phyloP scores from a whole-genome alignment of 805 yeast genomes.

The Priceomyces medius region DNA sequence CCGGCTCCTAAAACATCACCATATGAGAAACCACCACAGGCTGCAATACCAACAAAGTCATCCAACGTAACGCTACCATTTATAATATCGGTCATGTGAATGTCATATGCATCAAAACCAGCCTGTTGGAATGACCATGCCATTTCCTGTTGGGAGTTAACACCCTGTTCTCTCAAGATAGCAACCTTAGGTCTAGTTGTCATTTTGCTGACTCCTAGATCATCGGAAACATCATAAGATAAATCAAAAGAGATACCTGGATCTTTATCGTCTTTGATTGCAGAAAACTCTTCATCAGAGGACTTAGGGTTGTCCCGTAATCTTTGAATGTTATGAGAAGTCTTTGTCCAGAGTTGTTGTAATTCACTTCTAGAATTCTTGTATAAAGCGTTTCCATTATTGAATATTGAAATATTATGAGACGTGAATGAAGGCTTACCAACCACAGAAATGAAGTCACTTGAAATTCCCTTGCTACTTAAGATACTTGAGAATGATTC shows the following conservation, averaged over 20 bases:
- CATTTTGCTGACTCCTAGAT: conserved; percentile 38
- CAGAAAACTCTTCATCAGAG: conserved; percentile 80
- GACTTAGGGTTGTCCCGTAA: conserved; percentile 91
- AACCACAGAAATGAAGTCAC: conserved; percentile 54
- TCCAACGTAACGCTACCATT: conserved; percentile 68
- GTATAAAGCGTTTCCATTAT: conserved; percentile 48
- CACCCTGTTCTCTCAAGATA: conserved; percentile 96
- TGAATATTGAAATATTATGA: conserved; percentile 50
- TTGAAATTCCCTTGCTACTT: conserved; percentile 54
- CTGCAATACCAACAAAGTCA: conserved; percentile 89
- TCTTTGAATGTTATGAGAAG: conserved; percentile 86
- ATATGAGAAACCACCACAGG: conserved; percentile 98
- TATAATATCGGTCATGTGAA: conserved; percentile 92
- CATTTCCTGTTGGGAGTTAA: conserved; percentile 97
- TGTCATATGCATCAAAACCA: conserved; percentile 91
- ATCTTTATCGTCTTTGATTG: conserved; percentile 74
- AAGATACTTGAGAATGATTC: conserved; percentile 57
- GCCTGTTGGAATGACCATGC: conserved; percentile 95
- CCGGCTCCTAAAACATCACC: conserved; percentile 99
- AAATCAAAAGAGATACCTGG: conserved; percentile 87
- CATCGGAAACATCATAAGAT: conserved; percentile 61
- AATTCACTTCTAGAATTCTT: conserved; percentile 61
- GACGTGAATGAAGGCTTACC: conserved; percentile 62
- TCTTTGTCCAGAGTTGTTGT: conserved; percentile 82
- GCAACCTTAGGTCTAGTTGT: conserved; percentile 80